Evolutionary conservation across 192 early-diverging fungal genomes (phyloP), one percentile per base, ranked within the genome.

Genomic region (Mortierella antarctica): DNA sequence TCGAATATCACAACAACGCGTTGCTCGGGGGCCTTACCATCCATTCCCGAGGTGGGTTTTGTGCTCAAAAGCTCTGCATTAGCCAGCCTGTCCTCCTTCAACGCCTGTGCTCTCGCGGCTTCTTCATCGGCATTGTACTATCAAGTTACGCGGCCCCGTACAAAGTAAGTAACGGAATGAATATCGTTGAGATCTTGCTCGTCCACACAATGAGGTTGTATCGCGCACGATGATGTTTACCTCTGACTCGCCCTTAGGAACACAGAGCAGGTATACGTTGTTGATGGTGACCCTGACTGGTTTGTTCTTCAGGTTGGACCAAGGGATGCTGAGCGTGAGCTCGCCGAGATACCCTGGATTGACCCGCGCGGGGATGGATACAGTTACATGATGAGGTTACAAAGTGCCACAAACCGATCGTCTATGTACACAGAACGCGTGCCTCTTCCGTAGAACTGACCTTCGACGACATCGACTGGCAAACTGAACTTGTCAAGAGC

Each of bases 261-360:
- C 89, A 23, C 96, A 97, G 12, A 98, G 82, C 0, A 98, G 74
- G 78, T 92, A 97, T 13, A 97, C 92, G 68, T 98, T 89, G 71
- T 96, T 93, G 71, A 99, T 92, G 53, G 89, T 84, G 65, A 97
- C 88, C 61, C 93, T 92, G 46, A 98, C 95, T 1, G 98, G 96
- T 83, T 95, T 93, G 83, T 93, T 94, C 75, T 96, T 98, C 62
- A 99, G 85, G 83, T 99, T 97, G 5, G 89, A 92, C 98, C 98
- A 99, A 9, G 98, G 97, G 61, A 99, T 98, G n/a, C 88, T 93
- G 7, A 98, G 84, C 0, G 92, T 96, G 31, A 98, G 90, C 62
- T 95, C 92, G 23, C 98, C 98, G 18, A 99, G 89, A 79, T 95
- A 96, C 15, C 96, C 96, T 94, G 65, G 62, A 23, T 31, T 20